Base-by-base conservation (phyloP, 148 eudicot genomes). In the Rheum nobile region DNA sequence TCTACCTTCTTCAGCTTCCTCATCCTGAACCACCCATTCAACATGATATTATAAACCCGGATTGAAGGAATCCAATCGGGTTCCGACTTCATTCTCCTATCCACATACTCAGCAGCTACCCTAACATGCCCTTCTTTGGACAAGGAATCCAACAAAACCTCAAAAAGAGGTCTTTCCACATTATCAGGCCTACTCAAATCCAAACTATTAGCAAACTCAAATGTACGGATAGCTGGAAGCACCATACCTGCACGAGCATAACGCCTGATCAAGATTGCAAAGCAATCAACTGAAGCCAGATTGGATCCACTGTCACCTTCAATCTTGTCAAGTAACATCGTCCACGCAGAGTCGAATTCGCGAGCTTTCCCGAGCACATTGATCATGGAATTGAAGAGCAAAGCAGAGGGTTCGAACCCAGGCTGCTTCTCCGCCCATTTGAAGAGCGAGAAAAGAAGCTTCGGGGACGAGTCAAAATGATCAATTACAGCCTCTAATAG, bases 41-140 rank as follows among this genome's bases (percentile, higher is more conserved):
- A 79, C 14, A 92, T 73, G 52, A 85, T 80, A 76, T 88, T 92
- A 74, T 85, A 88, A 32, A 82, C 84, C 75, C 77, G 77, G 44
- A 78, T 43, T 50, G 96, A 83, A 4, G 93, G 88, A 24, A 78
- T 79, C 91, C 89, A 85, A 74, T 71, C 35, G 17, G 83, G 79
- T 73, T 88, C 76, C 21, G 71, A 72, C 72, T 11, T 71, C 75
- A 76, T 82, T 74, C 57, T 80, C 73, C 75, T 79, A 52, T 83
- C 80, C n/a, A 82, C 42, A 82, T 71, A 88, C 43, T 85, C 81
- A 21, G 85, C 76, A 43, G 97, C 97, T 59, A 75, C 82, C 50
- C 77, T 77, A 78, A 92, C 84, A 74, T 79, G 87, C 41, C 93
- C 88, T 74, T 84, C 90, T 79, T 82, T 90, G 74, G 93, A 90